These are phyloP conservation scores for Solanum rostratum DNA, from an alignment of 257 asterid genomes.

Conservation along the genomic window DNA sequence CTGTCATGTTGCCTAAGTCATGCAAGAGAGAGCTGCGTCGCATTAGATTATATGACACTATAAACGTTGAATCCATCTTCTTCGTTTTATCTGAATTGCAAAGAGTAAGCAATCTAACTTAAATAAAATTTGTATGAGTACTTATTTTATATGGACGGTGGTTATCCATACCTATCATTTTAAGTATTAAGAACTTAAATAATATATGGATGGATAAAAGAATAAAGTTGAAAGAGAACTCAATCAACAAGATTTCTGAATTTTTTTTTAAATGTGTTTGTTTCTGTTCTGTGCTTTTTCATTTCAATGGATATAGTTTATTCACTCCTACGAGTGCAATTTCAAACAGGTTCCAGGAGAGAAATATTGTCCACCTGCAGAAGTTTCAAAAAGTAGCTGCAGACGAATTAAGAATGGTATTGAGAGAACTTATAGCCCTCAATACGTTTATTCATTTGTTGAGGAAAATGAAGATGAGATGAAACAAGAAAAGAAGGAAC, in stretches of 20 bases:
- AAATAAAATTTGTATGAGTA: neutral
- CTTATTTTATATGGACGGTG: too few relatives aligned
- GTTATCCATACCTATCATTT: too few relatives aligned
- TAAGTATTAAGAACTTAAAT: too few relatives aligned
- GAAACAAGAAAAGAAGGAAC: conserved; percentile 21
- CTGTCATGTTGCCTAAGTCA: conserved; percentile 38
- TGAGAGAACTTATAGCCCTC: conserved; percentile 30
- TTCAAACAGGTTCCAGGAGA: conserved; percentile 46
- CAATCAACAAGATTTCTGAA: neutral
- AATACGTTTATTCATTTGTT: conserved; percentile 53
- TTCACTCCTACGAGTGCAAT: too few relatives aligned
- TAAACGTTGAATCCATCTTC: conserved; percentile 35
- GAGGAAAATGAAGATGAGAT: conserved; percentile 38
- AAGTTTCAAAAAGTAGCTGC: conserved; percentile 57
- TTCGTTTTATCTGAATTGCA: conserved; percentile 57
- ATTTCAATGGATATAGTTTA: neutral
- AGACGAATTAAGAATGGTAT: conserved; percentile 31
- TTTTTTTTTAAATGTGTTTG: neutral
- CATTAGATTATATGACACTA: conserved; percentile 54
- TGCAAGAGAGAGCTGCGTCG: conserved; percentile 46
- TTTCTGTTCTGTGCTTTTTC: neutral
- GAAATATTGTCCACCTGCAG: conserved; percentile 40
- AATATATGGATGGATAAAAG: neutral
- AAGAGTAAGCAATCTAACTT: conserved; percentile 20
- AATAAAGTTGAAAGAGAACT: neutral